A percentile compares a stretch with the other conserved stretches of the same genome.
These are phyloP conservation scores for Rostrohypoxylon terebratum DNA, from an alignment of 495 filamentous ascomycete genomes.

Conservation along the genomic window DNA sequence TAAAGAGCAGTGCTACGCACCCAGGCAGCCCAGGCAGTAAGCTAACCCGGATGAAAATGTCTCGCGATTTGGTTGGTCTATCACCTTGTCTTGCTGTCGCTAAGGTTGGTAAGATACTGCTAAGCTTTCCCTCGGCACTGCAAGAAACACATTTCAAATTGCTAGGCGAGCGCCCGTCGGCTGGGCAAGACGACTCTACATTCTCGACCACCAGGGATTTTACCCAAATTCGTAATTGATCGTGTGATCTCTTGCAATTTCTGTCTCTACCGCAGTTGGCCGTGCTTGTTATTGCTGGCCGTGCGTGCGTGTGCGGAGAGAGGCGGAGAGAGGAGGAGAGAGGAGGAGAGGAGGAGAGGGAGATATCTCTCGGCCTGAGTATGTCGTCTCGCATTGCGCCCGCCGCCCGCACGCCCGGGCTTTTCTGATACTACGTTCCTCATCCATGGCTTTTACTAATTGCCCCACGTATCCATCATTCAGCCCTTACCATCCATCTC, in stretches of 20 bases:
- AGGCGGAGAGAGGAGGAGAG: neutral
- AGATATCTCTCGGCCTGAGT: neutral
- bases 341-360: too few relatives aligned
- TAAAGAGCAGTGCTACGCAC: neutral
- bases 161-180: conserved; percentile 9
- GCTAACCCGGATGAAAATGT: conserved; percentile 12
- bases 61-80: conserved; percentile 25
- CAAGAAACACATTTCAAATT: conserved; percentile 30
- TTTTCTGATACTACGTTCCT: neutral
- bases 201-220: conserved; percentile 36
- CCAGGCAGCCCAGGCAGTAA: neutral
- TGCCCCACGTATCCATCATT: neutral
- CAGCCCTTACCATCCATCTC: neutral
- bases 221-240: conserved; percentile 49
- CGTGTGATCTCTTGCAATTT: conserved; percentile 48
- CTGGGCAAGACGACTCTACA: conserved; percentile 31
- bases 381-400: conserved; percentile 4
- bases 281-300: neutral
- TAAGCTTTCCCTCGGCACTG: conserved; percentile 48
- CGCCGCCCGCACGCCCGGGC: neutral
- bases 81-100: conserved; percentile 1
- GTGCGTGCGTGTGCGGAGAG: neutral
- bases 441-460: neutral
- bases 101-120: conserved; percentile 20
- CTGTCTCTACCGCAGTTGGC: conserved; percentile 33